Conservation (phyloP, 805 yeast species). For the Nakazawaea wyomingensis region DNA sequence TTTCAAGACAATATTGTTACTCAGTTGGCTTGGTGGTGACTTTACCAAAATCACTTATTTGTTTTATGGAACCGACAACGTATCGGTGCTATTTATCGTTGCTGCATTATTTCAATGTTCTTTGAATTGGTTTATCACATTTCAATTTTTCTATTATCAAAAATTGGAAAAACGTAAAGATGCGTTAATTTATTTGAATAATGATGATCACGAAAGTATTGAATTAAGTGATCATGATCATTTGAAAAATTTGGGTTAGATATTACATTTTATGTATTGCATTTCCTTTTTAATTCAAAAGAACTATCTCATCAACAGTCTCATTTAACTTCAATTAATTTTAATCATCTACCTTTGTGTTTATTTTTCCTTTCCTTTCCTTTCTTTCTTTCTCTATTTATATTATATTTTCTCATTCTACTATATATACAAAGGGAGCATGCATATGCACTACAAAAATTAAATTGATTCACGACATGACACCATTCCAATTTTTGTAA, state of each 20-base stretch:
- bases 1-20: constrained; percentile 65
- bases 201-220: constrained; percentile 8
- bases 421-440: too few species aligned
- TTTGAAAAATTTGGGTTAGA: not conserved
- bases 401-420: too few species aligned
- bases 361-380: too few species aligned
- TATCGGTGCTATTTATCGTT: constrained; percentile 56
- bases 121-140: constrained; percentile 67
- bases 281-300: too few species aligned
- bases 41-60: constrained; percentile 69
- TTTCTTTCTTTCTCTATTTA: too few species aligned
- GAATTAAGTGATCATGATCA: constrained; percentile 2
- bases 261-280: not conserved
- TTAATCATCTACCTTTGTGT: not conserved
- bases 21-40: constrained; percentile 91
- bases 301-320: too few species aligned
- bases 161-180: constrained; percentile 19
- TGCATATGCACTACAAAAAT: too few species aligned
- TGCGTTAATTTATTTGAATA: constrained; percentile 10
- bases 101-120: constrained; percentile 78
- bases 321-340: not conserved
- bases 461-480: not conserved
- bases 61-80: constrained; percentile 68
- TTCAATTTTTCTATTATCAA: constrained; percentile 64
- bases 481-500: too few species aligned